phyloP scores from a whole-genome alignment of 2,329 filamentous ascomycete genomes.

The Calonectria pteridis region DNA sequence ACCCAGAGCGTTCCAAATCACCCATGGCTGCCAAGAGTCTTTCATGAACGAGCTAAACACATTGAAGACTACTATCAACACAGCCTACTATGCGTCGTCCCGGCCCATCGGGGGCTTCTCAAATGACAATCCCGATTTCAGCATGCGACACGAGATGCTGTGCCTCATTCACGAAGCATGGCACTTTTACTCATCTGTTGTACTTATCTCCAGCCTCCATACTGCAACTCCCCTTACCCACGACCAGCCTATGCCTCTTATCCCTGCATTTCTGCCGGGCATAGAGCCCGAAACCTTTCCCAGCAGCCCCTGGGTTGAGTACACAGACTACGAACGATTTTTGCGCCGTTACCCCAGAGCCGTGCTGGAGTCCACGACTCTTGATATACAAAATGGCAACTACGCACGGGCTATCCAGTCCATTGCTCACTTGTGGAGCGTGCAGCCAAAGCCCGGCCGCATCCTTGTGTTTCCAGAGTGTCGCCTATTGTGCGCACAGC shows the following conservation, averaged over 20 bases:
- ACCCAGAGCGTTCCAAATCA: conserved; percentile 6
- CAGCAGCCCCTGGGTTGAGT: background rate
- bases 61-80: conserved; percentile 32
- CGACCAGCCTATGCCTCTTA: background rate
- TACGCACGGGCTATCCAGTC: background rate
- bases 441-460: background rate
- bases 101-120: conserved; percentile 18
- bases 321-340: background rate
- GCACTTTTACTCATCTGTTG: conserved; percentile 39
- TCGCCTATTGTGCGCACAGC: background rate
- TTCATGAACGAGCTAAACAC: background rate
- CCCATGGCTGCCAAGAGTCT: background rate
- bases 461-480: background rate
- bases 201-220: conserved; percentile 32
- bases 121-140: background rate
- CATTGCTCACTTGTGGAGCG: background rate
- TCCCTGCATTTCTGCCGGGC: conserved; percentile 31
- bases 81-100: conserved; percentile 29
- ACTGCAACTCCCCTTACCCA: conserved; percentile 28
- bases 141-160: conserved; percentile 36
- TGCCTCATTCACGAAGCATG: conserved; percentile 40
- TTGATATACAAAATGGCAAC: background rate
- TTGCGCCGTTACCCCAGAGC: background rate
- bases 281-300: background rate
- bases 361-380: background rate